Base-by-base conservation (phyloP, 73 alveolate species). In the Diophrys sp. region DNA sequence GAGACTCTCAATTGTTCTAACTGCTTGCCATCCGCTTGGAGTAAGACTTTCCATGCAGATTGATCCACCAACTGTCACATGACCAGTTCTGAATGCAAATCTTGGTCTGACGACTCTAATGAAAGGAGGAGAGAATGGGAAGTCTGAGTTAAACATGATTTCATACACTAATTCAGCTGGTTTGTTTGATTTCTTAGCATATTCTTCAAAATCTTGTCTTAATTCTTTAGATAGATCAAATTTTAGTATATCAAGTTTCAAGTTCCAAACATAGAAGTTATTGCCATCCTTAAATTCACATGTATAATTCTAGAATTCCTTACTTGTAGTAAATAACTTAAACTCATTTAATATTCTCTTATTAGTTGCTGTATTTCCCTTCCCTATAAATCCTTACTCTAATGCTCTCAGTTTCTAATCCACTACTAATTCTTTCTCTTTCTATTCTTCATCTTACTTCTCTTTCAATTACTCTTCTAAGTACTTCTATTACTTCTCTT, bases 51-150 rank as follows among this genome's bases (percentile, higher is more conserved):
- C 85, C 90, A 84, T 88, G 77, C 97, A 91, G 33, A 91, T 73
- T 29, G 92, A 83, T 2, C 97, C 97, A 1, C 97, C 97, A 23
- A 88, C 67, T 14, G 97, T 91, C 30, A 91, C 81, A 76, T 91
- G 97, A 1, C 97, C 97, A 29, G 97, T 91, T 67, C 79, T 84
- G 79, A 88, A 87, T 24, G 77, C 83, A 67, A 91, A 91, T 32
- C 94, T 80, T 0, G 97, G 97, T 33, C 84, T 76, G n/a, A 91
- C 90, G 11, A 91, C 90, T 70, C 97, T 71, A 28, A 91, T 77
- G 83, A 91, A 91, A 18, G 95, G 95, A 44, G 78, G 75, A 74
- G 82, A 67, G 75, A 82, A 72, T 53, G 94, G 94, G 74, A 54
- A 87, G 73, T 79, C 73, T 14, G 67, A 23, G 29, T 70, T 68